Evolutionary conservation across 1,284 basidiomycete species (phyloP).

Genomic region (Ustilago xerochloae): DNA sequence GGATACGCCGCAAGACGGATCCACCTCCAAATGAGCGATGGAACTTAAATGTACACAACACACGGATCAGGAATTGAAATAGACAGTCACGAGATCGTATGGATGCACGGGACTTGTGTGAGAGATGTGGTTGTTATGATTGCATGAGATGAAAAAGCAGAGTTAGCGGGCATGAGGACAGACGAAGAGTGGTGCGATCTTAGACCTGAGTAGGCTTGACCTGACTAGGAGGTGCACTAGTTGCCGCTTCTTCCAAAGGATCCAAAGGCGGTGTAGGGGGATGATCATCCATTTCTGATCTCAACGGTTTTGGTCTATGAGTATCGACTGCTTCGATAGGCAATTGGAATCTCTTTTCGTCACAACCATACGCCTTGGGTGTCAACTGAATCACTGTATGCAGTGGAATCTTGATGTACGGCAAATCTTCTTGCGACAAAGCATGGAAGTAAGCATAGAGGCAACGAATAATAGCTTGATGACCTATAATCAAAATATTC

Average conservation of each 20-base stretch:
- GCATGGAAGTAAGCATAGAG: conserved; percentile 93
- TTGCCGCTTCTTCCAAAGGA: conserved; percentile 43
- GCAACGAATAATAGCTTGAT: conserved; percentile 75
- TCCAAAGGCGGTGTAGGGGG: conserved; percentile 48
- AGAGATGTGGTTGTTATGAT: conserved; percentile 7
- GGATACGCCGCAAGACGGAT: too few species aligned
- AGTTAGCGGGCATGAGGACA: background rate
- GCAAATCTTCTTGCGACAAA: conserved; percentile 89
- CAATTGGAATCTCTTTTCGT: conserved; percentile 82
- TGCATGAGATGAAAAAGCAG: background rate
- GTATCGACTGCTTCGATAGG: conserved; percentile 68
- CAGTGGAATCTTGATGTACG: conserved; percentile 87
- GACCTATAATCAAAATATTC: conserved; percentile 95
- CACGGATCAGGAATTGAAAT: background rate
- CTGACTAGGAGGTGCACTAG: conserved; percentile 40
- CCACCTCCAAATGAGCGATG: too few species aligned
- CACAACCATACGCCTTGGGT: conserved; percentile 97
- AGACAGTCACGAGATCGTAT: conserved; percentile 3
- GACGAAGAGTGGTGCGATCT: background rate
- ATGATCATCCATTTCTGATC: conserved; percentile 24
- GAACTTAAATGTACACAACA: background rate
- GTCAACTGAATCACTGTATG: conserved; percentile 98
- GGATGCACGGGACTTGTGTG: too few species aligned
- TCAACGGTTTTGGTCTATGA: conserved; percentile 59
- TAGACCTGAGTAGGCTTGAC: conserved; percentile 12